Percentiles rank a stretch among this genome's conserved stretches.
Conservation (phyloP, 139 green algal genomes). For the Dunaliella primolecta region DNA sequence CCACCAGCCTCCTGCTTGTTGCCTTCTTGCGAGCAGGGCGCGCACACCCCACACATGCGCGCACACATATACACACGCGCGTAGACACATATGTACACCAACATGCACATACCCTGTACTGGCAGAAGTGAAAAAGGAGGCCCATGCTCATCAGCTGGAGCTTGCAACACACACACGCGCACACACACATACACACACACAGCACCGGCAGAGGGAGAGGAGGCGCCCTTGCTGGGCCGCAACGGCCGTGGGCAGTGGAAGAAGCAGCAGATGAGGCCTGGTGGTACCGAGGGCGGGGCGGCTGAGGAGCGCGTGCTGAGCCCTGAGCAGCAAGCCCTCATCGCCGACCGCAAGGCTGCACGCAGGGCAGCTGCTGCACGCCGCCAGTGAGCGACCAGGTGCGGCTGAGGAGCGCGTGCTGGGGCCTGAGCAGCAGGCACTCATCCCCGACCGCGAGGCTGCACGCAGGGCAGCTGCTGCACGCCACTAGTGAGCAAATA, state of each 20-base stretch:
- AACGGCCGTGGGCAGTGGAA: neutral
- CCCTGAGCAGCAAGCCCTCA: neutral
- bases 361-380: neutral
- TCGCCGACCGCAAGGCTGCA: neutral
- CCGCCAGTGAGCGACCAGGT: neutral
- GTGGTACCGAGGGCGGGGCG: neutral
- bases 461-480: neutral
- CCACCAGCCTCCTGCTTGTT: no score
- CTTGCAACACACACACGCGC: no score
- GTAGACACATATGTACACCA: no score
- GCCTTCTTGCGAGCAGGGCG: no score
- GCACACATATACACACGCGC: no score
- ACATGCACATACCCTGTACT: no score
- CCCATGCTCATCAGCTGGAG: no score
- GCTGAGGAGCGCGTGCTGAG: neutral
- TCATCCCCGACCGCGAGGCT: neutral
- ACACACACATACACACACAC: no score
- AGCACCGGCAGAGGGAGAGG: no score
- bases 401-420: no score
- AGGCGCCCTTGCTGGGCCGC: neutral
- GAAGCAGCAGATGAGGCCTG: neutral
- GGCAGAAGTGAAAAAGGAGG: no score
- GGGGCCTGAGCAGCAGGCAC: neutral
- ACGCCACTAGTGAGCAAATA: neutral
- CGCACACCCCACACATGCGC: no score